Base-by-base conservation (phyloP, 2,329 filamentous ascomycete genomes). In the Ascochyta koolunga region DNA sequence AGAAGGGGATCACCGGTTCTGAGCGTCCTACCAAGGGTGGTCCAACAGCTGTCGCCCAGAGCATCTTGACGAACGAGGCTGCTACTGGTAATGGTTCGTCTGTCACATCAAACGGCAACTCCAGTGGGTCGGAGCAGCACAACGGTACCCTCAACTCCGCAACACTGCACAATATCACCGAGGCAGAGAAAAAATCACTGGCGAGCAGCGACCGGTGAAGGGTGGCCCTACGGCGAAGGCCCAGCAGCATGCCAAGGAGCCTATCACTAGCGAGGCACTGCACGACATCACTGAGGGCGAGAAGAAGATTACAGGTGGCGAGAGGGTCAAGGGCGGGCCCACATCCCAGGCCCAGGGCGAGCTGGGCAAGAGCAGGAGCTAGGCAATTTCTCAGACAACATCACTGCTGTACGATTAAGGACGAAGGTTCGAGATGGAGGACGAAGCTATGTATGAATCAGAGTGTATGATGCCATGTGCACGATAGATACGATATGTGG, bases 21-120 rank as follows among this genome's bases (percentile, higher is more conserved):
- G 69, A 72, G 3, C 56, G 64, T 0, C 65, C 65, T 1, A 64
- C 76, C 21, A 68, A 73, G 44, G 70, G 73, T 10, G 76, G 76
- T 0, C 76, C 77, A 0, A 78, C 77, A 1, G 57, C 74, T 0
- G 64, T 73, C 5, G 74, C 75, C 1, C 76, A 79, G 63, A 54
- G 50, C 2, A 40, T 56, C 5, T n/a, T 64, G 18, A 50, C 43
- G 4, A 31, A 18, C 19, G 44, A 37, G 22, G 43, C 24, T 6
- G 19, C 29, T n/a, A 24, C 45, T 11, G 24, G 22, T 11, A 33
- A 29, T 10, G 29, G 24, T 6, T 22, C 49, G 39, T 31, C 40
- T 6, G 11, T 15, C 8, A 44, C 57, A 6, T 56, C 51, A 7
- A 51, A 42, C 11, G 11, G 13, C 9, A 36, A 41, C 2, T 22